A percentile compares a stretch with the other conserved stretches of the same genome.
Evolutionary conservation across 768 basidiomycete species (phyloP).

Genomic region (Pulveroboletus sp.): DNA sequence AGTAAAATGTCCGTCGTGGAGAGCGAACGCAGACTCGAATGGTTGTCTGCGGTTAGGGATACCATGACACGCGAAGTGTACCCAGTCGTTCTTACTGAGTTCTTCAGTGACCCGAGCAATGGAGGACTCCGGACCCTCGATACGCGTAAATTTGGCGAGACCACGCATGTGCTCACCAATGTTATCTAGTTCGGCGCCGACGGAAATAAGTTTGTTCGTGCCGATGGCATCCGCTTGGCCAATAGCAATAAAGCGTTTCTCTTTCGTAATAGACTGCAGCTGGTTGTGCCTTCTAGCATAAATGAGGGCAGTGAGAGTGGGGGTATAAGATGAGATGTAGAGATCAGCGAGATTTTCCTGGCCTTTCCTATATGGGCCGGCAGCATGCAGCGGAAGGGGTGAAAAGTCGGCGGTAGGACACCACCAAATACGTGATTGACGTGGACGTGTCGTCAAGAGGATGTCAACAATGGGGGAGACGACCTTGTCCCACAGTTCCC

Average conservation of each 20-base stretch:
- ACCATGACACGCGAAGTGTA: slow-evolving; percentile 27
- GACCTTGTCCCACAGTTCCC: background rate
- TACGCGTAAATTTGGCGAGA: background rate
- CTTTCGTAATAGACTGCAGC: background rate
- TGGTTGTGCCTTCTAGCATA: background rate
- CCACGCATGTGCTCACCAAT: background rate
- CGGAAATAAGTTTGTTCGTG: background rate
- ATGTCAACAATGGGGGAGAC: background rate
- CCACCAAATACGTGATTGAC: background rate
- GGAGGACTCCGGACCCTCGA: background rate
- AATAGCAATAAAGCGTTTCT: slow-evolving; percentile 1
- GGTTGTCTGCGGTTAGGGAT: slow-evolving; percentile 6
- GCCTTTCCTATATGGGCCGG: background rate
- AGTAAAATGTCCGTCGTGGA: slow-evolving; percentile 6
- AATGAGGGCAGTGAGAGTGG: slow-evolving; percentile 9
- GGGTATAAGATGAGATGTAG: slow-evolving; percentile 17
- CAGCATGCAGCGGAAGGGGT: background rate
- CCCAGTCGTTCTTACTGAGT: slow-evolving; percentile 8
- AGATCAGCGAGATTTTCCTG: slow-evolving; percentile 2
- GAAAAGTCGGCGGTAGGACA: background rate
- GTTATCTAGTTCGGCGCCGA: background rate
- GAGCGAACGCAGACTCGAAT: slow-evolving; percentile 15
- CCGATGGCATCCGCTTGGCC: background rate
- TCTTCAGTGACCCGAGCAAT: background rate
- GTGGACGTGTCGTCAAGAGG: background rate